Base-by-base conservation (phyloP, 805 yeast genomes). In the Saccharomycopsis sp. region DNA sequence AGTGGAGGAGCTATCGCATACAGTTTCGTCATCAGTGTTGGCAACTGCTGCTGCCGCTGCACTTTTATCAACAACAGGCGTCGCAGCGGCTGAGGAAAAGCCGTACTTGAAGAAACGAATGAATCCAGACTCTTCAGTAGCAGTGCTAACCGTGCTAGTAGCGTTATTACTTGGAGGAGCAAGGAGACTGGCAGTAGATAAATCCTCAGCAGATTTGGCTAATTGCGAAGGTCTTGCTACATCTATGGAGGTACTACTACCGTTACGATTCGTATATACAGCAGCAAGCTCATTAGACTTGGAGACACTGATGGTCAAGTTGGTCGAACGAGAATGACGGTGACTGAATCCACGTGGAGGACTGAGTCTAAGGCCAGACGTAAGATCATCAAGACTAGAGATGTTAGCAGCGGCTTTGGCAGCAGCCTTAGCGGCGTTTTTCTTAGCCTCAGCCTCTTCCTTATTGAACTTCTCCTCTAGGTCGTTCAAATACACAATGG, bases 61-160 rank as follows among this genome's bases (percentile, higher is more conserved):
- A 7, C 2, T 19, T 14, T 12, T 22, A 12, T 50, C 24, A 17
- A 54, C 34, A 8, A 47, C 50, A 24, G 23, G 24, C n/a, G 59
- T 41, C 14, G 52, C 47, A 17, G 34, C 23, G 12, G 58, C 15
- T 8, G 24, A 24, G 14, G 58, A 38, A 41, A 60, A 60, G 3
- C 63, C 63, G 34, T 60, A 60, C 51, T 55, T 57, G 55, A 60
- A 60, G 47, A 60, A 60, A 17, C 50, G 52, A 22, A 60, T 41
- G 38, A 60, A 58, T 19, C 44, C 47, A 38, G 58, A 57, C 25
- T 60, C 61, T 3, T 55, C 58, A 24, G n/a, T 12, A 5, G 63
- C 54, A 19, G 57, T 54, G 22, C 47, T 47, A n/a, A 53, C 19
- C 19, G 41, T 54, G 14, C 23, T 23, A 34, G 19, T 54, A 3